phyloP scores from a whole-genome alignment of 2,329 filamentous ascomycete species.

The Xylariaceae sp. region DNA sequence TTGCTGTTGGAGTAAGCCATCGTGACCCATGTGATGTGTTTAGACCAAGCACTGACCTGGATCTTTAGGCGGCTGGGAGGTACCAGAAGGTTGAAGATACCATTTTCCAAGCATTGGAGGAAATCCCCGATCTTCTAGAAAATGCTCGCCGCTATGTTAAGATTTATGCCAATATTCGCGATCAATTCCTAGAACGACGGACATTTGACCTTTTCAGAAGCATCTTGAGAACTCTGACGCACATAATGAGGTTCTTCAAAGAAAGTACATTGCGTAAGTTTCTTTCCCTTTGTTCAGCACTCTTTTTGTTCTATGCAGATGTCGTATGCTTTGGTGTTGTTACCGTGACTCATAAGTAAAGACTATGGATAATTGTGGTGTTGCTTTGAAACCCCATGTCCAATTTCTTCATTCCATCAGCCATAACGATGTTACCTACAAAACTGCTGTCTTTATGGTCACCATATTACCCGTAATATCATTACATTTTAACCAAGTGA shows the following conservation, averaged over 20 bases:
- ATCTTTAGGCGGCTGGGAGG: constrained; percentile 2
- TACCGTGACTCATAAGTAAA: too few relatives aligned
- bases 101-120: constrained; percentile 6
- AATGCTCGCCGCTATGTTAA: constrained; percentile 3
- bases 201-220: constrained; percentile 9
- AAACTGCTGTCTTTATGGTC: too few relatives aligned
- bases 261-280: constrained; percentile 9
- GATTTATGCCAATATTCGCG: constrained; percentile 4
- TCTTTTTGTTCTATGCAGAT: not conserved
- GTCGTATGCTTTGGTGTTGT: not conserved
- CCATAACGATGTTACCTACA: too few relatives aligned
- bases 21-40: not conserved
- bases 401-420: not conserved
- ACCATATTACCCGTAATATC: not conserved
- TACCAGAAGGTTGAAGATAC: constrained; percentile 9
- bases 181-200: constrained; percentile 1
- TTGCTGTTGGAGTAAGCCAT: constrained; percentile 7
- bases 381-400: too few relatives aligned
- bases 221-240: constrained; percentile 5
- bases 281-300: not conserved
- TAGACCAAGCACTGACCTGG: not conserved
- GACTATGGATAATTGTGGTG: too few relatives aligned
- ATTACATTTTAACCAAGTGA: not conserved
- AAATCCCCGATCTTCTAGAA: constrained; percentile 8
- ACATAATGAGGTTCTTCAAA: constrained; percentile 11